Percentiles rank a stretch among this genome's conserved stretches.
Conservation (phyloP, 2,329 filamentous ascomycete species). For the Botryotinia narcissicola region DNA sequence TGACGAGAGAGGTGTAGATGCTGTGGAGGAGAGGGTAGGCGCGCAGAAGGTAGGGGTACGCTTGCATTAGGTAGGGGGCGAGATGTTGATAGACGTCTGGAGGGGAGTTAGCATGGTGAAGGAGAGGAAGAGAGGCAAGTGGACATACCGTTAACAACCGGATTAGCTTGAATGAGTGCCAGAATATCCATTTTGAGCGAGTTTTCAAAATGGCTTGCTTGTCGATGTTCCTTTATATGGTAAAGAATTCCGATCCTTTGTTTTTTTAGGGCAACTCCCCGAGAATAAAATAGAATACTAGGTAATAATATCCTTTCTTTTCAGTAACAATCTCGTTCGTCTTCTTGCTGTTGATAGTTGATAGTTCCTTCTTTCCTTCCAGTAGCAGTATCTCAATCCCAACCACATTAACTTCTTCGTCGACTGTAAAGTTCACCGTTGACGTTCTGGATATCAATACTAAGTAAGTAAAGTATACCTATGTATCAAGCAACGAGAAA, state of each 20-base stretch:
- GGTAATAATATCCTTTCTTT: neutral
- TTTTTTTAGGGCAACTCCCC: neutral
- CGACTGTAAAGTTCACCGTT: no score
- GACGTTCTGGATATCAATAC: neutral
- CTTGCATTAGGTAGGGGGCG: neutral
- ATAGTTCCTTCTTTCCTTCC: neutral
- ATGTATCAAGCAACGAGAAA: neutral
- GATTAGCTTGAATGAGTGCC: neutral
- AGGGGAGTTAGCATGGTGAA: neutral
- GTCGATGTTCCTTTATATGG: neutral
- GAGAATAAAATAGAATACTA: neutral
- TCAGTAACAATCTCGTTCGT: neutral
- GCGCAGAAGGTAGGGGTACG: neutral
- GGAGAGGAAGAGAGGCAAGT: neutral
- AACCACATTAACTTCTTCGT: neutral
- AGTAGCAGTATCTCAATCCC: neutral
- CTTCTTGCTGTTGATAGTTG: neutral
- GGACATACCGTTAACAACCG: neutral
- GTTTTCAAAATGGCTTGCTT: neutral
- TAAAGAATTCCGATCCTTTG: neutral
- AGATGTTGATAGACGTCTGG: neutral
- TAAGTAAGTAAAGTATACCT: no score
- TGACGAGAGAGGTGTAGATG: conserved; percentile 11
- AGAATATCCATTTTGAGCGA: neutral
- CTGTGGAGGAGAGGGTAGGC: conserved; percentile 27